Evolutionary conservation across 352 stramenopile genomes (phyloP), one percentile per base, ranked within the genome.

Genomic region (Peronosclerospora sorghi): DNA sequence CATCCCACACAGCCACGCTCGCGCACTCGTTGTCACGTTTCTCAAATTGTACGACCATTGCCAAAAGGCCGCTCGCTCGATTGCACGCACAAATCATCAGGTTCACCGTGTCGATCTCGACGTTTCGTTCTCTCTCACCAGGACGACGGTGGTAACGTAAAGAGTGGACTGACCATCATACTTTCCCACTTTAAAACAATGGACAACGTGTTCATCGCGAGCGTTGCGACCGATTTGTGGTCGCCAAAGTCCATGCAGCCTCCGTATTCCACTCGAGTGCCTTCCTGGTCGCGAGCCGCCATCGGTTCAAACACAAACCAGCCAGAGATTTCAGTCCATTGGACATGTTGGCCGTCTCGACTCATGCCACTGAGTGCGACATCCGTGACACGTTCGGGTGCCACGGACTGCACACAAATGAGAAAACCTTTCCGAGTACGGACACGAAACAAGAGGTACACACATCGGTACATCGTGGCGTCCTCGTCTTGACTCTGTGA

Each of bases 371-470:
- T 54, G 5, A 55, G 27, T 2, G 35, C 28, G 14, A 37, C 40
- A 21, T 70, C 52, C 0, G 48, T 59, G 17, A 69, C 35, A 7
- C 40, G 45, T 21, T 73, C 61, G 7, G 60, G 60, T 35, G 70
- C 43, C 26, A 86, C 54, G 12, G 74, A 84, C 32, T 70, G 65
- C 34, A 69, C 53, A 41, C 74, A 82, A 30, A 86, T 72, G 29
- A 86, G 38, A 21, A 83, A 84, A 4, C 74, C 74, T 6, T 65
- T 68, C 18, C 63, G 60, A 15, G 71, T 84, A 12, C 69, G 74
- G 37, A 86, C 67, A 26, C 74, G 74, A 48, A 84, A 83, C 41
- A 86, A 56, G 44, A 86, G 48, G 56, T 84, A 80, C 45, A 82
- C 72, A 14, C 59, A 78, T 36, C 74, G 74, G 39, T 72, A 86